Evolutionary conservation across 1,139 yeast species (phyloP).

Genomic region (Kodamaea plutei): DNA sequence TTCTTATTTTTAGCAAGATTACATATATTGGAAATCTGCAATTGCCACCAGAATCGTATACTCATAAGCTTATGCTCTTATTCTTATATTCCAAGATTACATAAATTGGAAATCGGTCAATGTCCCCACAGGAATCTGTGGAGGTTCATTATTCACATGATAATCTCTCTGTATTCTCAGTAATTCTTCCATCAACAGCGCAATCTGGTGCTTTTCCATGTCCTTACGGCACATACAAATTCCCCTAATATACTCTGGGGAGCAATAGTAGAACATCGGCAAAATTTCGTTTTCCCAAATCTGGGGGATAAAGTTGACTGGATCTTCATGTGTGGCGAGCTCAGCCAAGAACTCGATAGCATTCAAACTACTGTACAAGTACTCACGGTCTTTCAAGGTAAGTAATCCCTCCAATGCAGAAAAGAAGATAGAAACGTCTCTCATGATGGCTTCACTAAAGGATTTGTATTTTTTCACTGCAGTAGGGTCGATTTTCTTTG

Average conservation of each 20-base stretch:
- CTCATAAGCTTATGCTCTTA: too few species aligned
- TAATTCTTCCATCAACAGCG: conserved; percentile 27
- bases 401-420: conserved; percentile 53
- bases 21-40: too few species aligned
- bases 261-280: conserved; percentile 59
- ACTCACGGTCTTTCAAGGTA: conserved; percentile 45
- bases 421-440: conserved; percentile 67
- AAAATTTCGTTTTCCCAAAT: conserved; percentile 57
- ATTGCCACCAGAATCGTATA: too few species aligned
- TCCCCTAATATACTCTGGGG: conserved; percentile 62
- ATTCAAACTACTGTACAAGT: conserved; percentile 49
- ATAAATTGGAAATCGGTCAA: conserved; percentile 38
- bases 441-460: conserved; percentile 37
- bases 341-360: conserved; percentile 71
- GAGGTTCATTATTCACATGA: conserved; percentile 34
- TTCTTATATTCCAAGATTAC: too few species aligned
- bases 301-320: conserved; percentile 45
- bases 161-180: conserved; percentile 29
- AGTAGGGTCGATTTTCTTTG: conserved; percentile 56
- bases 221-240: conserved; percentile 44
- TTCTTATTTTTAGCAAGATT: too few species aligned
- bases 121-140: conserved; percentile 29
- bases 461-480: conserved; percentile 44
- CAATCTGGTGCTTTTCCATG: conserved; percentile 33
- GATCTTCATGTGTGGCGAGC: conserved; percentile 54